These are phyloP conservation scores for Teunomyces panamensis DNA, from an alignment of 805 yeast species.

Conservation along the genomic window DNA sequence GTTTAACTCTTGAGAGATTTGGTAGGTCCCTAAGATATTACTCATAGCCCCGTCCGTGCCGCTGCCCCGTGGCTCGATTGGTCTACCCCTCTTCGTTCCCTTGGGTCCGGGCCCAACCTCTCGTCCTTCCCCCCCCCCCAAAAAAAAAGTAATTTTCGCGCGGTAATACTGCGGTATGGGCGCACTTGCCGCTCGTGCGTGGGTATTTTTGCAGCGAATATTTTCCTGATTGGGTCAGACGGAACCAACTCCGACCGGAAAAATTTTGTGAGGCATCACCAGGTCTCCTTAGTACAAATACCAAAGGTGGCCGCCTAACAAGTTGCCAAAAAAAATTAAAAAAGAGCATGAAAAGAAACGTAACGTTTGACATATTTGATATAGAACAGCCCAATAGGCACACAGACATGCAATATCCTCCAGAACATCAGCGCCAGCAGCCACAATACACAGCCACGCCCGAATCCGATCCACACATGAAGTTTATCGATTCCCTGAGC, in stretches of 20 bases:
- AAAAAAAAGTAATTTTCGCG: neutral
- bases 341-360: neutral
- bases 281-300: neutral
- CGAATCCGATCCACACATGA: neutral
- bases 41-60: neutral
- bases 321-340: neutral
- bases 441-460: neutral
- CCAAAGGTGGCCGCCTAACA: neutral
- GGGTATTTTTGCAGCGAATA: neutral
- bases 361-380: conserved; percentile 2
- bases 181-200: neutral
- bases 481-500: conserved; percentile 15
- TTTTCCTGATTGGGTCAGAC: neutral
- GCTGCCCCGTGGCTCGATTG: neutral
- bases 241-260: conserved; percentile 9
- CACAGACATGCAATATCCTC: neutral
- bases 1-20: too few species aligned
- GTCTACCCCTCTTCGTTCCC: neutral
- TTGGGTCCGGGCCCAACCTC: neutral
- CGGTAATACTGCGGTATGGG: neutral
- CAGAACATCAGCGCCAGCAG: neutral
- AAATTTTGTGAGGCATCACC: conserved; percentile 6
- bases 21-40: too few species aligned
- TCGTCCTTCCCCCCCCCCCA: neutral
- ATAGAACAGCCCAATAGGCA: neutral